phyloP scores from a whole-genome alignment of 2,329 filamentous ascomycete species.

The Colletotrichum tabaci region DNA sequence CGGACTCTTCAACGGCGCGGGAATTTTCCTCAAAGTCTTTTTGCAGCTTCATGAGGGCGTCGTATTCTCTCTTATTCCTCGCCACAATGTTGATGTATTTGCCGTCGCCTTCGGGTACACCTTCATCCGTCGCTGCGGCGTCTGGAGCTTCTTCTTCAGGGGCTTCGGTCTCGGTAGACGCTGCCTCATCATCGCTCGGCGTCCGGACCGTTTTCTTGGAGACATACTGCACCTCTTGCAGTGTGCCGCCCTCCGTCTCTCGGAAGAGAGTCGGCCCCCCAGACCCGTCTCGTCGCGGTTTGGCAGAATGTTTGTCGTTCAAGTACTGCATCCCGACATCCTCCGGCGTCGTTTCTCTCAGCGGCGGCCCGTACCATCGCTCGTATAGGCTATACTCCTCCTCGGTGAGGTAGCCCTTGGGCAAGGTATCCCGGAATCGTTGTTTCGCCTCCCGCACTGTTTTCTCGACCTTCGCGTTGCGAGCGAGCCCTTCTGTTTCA shows the following conservation, averaged over 20 bases:
- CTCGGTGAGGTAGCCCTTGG: conserved; percentile 76
- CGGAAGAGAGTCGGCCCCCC: conserved; percentile 61
- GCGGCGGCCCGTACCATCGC: conserved; percentile 83
- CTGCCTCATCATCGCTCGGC: not conserved
- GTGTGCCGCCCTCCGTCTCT: conserved; percentile 68
- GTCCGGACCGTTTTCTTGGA: not conserved
- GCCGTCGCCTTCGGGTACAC: conserved; percentile 55
- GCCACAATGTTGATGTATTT: conserved; percentile 65
- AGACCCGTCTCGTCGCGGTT: not conserved
- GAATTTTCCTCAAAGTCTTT: conserved; percentile 67
- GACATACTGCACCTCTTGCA: conserved; percentile 73
- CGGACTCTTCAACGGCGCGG: conserved; percentile 51
- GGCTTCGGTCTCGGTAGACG: not conserved
- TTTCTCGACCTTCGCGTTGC: conserved; percentile 66
- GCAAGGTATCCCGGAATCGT: conserved; percentile 83
- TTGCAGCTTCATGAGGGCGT: conserved; percentile 68
- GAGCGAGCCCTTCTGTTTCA: conserved; percentile 43
- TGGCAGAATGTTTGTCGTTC: conserved; percentile 17
- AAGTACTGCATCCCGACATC: conserved; percentile 66
- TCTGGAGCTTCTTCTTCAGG: conserved; percentile 44
- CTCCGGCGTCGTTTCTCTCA: conserved; percentile 72
- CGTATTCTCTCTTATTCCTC: conserved; percentile 69
- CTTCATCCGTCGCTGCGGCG: conserved; percentile 55
- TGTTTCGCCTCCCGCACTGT: conserved; percentile 81
- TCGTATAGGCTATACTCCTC: conserved; percentile 84